Evolutionary conservation across 306 rosid genomes (phyloP).

Genomic region (Corylus heterophylla): DNA sequence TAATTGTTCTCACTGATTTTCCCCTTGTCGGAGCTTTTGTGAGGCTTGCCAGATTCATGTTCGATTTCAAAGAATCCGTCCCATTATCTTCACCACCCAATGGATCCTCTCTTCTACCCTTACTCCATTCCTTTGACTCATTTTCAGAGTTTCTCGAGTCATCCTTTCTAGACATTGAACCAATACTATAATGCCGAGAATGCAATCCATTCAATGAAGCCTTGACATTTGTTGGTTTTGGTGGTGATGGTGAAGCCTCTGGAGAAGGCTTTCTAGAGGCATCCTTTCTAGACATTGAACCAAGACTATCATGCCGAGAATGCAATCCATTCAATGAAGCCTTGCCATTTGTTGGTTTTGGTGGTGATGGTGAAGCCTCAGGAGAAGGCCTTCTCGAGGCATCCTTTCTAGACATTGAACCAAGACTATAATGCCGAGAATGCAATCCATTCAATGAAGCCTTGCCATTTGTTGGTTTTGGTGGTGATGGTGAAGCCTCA

Average conservation of each 20-base stretch:
- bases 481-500: slow-evolving; percentile 41
- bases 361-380: slow-evolving; percentile 20
- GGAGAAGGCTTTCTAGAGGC: slow-evolving; percentile 24
- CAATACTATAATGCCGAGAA: slow-evolving; percentile 37
- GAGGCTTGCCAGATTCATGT: slow-evolving; percentile 36
- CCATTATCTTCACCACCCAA: slow-evolving; percentile 33
- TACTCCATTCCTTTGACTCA: slow-evolving; percentile 37
- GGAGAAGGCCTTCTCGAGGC: slow-evolving; percentile 15
- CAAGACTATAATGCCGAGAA: slow-evolving; percentile 37
- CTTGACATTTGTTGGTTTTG: slow-evolving; percentile 35
- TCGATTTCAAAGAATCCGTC: slow-evolving; percentile 27
- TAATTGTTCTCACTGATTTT: slow-evolving; percentile 85
- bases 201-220: slow-evolving; percentile 43
- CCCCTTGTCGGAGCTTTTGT: slow-evolving; percentile 55
- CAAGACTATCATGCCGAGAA: slow-evolving; percentile 37
- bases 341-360: slow-evolving; percentile 34
- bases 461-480: slow-evolving; percentile 35
- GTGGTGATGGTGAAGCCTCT: slow-evolving; percentile 41
- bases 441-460: slow-evolving; percentile 43
- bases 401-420: slow-evolving; percentile 38
- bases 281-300: slow-evolving; percentile 38
- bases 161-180: slow-evolving; percentile 38
- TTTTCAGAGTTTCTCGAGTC: slow-evolving; percentile 27
- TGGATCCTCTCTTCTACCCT: slow-evolving; percentile 33
- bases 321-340: slow-evolving; percentile 43